Conservation (phyloP, 495 filamentous ascomycete genomes). For the Friedmanniomyces simplex region DNA sequence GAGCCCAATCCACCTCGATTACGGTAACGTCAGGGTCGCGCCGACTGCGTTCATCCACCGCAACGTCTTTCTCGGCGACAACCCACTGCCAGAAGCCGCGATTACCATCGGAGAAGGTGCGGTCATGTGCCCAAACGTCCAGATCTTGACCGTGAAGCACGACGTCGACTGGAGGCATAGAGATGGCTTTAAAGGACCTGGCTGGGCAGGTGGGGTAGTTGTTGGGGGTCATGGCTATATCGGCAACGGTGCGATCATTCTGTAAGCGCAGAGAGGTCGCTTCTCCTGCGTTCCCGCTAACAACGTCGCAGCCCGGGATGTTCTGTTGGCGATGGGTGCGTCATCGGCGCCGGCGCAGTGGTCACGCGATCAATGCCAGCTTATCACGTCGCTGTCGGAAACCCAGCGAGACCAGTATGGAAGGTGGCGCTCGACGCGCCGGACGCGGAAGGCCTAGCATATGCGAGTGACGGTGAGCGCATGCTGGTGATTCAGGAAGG, state of each 20-base stretch:
- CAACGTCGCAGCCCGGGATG: constrained; percentile 30
- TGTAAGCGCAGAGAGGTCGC: constrained; percentile 14
- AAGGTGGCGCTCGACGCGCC: constrained; percentile 28
- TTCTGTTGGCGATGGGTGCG: constrained; percentile 37
- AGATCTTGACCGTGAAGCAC: constrained; percentile 39
- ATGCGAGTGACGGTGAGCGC: background rate
- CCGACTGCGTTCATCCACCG: constrained; percentile 8
- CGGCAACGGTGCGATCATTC: constrained; percentile 33
- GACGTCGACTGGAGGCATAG: constrained; percentile 32
- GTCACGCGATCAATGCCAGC: constrained; percentile 41
- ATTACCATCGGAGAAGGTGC: constrained; percentile 37
- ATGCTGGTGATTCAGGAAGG: background rate
- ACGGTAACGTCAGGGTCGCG: constrained; percentile 6
- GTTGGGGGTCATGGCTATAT: constrained; percentile 44
- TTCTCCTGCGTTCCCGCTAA: no score
- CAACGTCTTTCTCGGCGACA: constrained; percentile 3
- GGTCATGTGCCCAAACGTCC: constrained; percentile 37
- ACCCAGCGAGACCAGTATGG: constrained; percentile 32
- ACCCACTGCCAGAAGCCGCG: background rate
- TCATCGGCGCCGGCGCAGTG: constrained; percentile 38
- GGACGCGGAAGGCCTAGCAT: background rate
- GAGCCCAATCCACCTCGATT: constrained; percentile 6
- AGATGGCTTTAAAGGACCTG: constrained; percentile 31
- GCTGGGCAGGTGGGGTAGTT: constrained; percentile 28
- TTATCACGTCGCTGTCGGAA: constrained; percentile 35